These are phyloP conservation scores for Cucumis cinereus DNA, from an alignment of 306 rosid genomes.

Conservation along the genomic window DNA sequence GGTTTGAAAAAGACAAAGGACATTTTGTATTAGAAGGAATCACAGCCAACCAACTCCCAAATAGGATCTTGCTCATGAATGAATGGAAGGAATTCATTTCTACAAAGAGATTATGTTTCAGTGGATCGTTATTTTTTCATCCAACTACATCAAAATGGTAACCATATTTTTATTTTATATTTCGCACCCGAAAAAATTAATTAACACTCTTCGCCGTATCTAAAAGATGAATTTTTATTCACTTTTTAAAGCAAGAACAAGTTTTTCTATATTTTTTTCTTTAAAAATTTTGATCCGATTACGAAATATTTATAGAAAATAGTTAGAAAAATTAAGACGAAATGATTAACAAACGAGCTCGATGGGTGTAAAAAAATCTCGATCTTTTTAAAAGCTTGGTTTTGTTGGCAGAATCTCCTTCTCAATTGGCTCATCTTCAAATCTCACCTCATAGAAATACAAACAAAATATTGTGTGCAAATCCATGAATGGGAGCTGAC, in stretches of 20 bases:
- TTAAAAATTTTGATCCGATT: no score
- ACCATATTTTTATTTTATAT: no score
- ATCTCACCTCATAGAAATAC: not conserved
- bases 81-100: conserved; percentile 56
- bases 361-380: no score
- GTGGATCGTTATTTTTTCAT: conserved; percentile 14
- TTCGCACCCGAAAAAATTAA: no score
- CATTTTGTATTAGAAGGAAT: not conserved
- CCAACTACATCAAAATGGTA: no score
- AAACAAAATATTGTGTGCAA: not conserved
- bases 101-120: conserved; percentile 46
- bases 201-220: no score
- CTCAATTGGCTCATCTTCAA: conserved; percentile 33
- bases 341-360: no score
- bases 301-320: no score
- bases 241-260: no score
- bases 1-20: conserved; percentile 40
- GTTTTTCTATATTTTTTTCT: no score
- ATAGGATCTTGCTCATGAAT: conserved; percentile 11
- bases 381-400: not conserved
- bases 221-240: no score
- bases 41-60: not conserved
- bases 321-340: no score
- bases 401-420: conserved; percentile 36
- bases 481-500: not conserved